Percentiles rank a stretch among this genome's conserved stretches.
Conservation (phyloP, 192 early-diverging fungal genomes). For the Coemansia sp. region DNA sequence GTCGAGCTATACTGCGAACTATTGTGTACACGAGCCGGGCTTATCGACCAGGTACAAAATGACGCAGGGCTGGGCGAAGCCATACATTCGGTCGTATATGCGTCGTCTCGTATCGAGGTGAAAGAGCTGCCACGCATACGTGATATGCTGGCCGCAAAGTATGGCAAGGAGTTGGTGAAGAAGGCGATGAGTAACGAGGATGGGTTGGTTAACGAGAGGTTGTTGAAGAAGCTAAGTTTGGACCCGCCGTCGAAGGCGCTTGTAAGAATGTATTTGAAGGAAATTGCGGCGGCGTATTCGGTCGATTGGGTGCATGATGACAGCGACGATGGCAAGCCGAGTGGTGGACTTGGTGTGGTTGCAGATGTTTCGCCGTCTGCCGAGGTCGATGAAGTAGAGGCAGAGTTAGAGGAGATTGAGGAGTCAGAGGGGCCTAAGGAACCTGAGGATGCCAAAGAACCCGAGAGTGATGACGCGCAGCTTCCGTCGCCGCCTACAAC, state of each 20-base stretch:
- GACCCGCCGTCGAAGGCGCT: conserved; percentile 77
- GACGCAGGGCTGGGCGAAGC: conserved; percentile 84
- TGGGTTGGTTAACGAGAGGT: conserved; percentile 68
- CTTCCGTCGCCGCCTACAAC: conserved; percentile 5
- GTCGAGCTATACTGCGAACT: conserved; percentile 90
- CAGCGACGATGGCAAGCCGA: conserved; percentile 33
- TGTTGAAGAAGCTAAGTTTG: conserved; percentile 78
- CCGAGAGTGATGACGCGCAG: conserved; percentile 1
- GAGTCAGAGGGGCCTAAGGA: neutral
- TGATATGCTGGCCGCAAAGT: conserved; percentile 79
- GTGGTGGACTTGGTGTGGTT: conserved; percentile 16
- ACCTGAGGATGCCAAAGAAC: neutral
- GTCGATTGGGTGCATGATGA: conserved; percentile 66
- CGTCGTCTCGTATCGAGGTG: conserved; percentile 82
- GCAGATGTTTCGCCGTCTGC: neutral
- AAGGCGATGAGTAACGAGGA: conserved; percentile 74
- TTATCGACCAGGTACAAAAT: conserved; percentile 77
- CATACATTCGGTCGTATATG: conserved; percentile 87
- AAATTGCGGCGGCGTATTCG: conserved; percentile 81
- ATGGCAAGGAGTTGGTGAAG: conserved; percentile 76
- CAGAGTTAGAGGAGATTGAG: neutral
- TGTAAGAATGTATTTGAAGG: conserved; percentile 82
- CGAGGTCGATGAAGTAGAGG: neutral
- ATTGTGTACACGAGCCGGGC: conserved; percentile 79
- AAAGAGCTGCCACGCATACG: conserved; percentile 76